Evolutionary conservation across 1,284 basidiomycete species (phyloP).

Genomic region (Exobasidium cylindrosporum): DNA sequence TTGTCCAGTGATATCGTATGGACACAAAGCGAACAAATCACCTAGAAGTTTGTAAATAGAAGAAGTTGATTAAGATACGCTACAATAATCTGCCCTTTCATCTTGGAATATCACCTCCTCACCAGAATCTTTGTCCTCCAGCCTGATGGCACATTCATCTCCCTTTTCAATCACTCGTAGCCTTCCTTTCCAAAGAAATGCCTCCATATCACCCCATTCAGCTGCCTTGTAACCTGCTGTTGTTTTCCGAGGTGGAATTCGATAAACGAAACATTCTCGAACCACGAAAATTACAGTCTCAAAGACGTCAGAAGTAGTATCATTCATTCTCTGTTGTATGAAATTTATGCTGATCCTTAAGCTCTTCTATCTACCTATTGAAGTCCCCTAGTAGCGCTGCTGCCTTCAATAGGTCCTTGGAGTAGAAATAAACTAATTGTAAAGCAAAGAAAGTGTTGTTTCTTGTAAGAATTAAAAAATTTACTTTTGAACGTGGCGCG

Average conservation of each 20-base stretch:
- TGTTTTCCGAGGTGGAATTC: slow-evolving; percentile 68
- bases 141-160: slow-evolving; percentile 38
- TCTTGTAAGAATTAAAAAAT: no score
- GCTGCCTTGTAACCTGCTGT: slow-evolving; percentile 60
- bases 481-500: no score
- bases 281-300: slow-evolving; percentile 80
- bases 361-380: no score
- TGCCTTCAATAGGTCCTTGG: no score
- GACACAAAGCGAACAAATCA: slow-evolving; percentile 79
- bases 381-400: no score
- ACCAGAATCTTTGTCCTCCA: slow-evolving; percentile 45
- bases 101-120: no score
- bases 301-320: slow-evolving; percentile 55
- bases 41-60: background rate
- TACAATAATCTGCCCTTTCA: no score
- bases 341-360: no score
- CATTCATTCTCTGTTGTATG: background rate
- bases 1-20: slow-evolving; percentile 75
- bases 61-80: background rate
- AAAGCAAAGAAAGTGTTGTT: no score
- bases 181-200: slow-evolving; percentile 85
- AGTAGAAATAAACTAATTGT: no score
- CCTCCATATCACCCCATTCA: slow-evolving; percentile 67
- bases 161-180: slow-evolving; percentile 73
- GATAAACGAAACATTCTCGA: slow-evolving; percentile 71